Evolutionary conservation across 1,284 basidiomycete species (phyloP), one percentile per base, ranked within the genome.

Genomic region (Caloboletus inedulis): DNA sequence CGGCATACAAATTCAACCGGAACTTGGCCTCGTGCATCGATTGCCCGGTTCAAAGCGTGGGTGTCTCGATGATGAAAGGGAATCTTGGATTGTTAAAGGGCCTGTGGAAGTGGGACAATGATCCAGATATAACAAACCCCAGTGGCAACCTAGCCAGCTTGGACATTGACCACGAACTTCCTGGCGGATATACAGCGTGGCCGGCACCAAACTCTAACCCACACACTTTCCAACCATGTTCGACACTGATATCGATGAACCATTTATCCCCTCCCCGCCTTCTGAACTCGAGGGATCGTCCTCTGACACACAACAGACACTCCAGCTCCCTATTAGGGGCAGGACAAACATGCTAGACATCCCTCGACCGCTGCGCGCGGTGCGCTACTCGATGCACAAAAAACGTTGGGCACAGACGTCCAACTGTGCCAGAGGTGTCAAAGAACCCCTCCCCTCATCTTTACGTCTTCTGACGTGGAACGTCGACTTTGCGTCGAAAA

Each of bases 381-480:
- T 69, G 30, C 68, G 70, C 44, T 71, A 43, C 48, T 69, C 67
- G 47, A 54, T 59, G 54, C 66, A 69, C 56, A 69, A 68, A 13
- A 61, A 53, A 29, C 62, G 60, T 6, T 69, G 67, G 67, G 47
- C 66, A 45, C 68, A 62, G 52, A 69, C 69, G n/a, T 69, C 71
- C 35, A 62, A 71, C 49, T 69, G 67, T 47, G 63, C 60, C 41
- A 52, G 55, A 60, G 65, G 58, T 47, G 57, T 72, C 49, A 69
- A 64, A 53, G 59, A 66, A 54, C 67, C 71, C 13, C 69, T 71
- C 52, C 76, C 74, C 25, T 72, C 71, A 29, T 71, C 62, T 33
- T 59, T 87, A 43, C 72, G 72, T 43, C 61, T 89, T 37, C 63
- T 87, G 53, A 80, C 83, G 33, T 89, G 87, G 87, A 88, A 89